phyloP scores from a whole-genome alignment of 2,329 filamentous ascomycete species.

The Purpureocillium takamizusanense region DNA sequence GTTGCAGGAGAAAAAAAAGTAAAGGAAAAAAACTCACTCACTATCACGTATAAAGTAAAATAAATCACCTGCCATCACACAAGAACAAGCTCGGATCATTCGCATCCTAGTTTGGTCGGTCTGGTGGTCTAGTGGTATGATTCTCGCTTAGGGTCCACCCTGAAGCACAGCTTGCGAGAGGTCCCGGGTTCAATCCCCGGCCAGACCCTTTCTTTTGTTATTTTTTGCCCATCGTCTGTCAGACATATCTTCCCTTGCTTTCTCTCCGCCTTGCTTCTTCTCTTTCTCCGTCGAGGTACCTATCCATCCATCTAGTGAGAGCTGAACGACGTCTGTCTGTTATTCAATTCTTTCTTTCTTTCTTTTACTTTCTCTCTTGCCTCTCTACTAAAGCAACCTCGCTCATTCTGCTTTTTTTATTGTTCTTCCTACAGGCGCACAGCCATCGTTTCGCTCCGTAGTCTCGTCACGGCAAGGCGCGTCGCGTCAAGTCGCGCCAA shows the following conservation, averaged over 20 bases:
- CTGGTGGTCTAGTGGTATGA: conserved; percentile 60
- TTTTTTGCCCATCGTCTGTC: conserved; percentile 8
- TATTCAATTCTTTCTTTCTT: background rate
- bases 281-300: too few species aligned
- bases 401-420: conserved; percentile 3
- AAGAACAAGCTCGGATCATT: conserved; percentile 1
- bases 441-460: too few species aligned
- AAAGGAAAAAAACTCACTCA: too few species aligned
- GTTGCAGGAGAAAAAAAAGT: too few species aligned
- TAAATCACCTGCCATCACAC: conserved; percentile 4
- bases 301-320: too few species aligned
- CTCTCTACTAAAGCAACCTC: too few species aligned
- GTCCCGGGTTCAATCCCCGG: conserved; percentile 38
- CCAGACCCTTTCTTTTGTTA: conserved; percentile 26
- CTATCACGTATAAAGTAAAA: conserved; percentile 5
- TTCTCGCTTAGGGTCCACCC: conserved; percentile 57
- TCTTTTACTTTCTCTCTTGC: background rate
- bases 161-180: conserved; percentile 29
- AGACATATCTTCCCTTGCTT: too few species aligned
- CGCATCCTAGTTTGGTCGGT: conserved; percentile 15
- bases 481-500: too few species aligned
- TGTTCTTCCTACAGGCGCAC: background rate
- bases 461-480: too few species aligned
- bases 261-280: too few species aligned
- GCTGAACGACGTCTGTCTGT: too few species aligned